Evolutionary conservation across 2,329 filamentous ascomycete species (phyloP).

Genomic region (Sphaerostilbella broomeana): DNA sequence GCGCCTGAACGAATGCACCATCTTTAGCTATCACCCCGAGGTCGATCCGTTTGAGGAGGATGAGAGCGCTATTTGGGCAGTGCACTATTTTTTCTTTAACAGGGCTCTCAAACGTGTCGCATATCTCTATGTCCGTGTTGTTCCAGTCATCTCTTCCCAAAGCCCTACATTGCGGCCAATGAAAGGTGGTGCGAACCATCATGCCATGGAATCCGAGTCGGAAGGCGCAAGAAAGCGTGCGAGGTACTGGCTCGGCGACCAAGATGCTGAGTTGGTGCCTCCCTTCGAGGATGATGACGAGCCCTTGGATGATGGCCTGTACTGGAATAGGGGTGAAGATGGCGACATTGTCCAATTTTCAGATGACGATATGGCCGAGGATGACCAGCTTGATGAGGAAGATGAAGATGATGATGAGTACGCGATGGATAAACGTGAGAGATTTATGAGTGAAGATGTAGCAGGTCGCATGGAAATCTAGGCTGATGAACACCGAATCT

Average conservation of each 20-base stretch:
- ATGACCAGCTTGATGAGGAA: slow-evolving; percentile 36
- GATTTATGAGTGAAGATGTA: slow-evolving; percentile 57
- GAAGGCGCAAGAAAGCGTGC: slow-evolving; percentile 59
- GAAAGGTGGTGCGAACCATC: slow-evolving; percentile 23
- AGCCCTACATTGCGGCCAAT: slow-evolving; percentile 43
- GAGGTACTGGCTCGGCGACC: slow-evolving; percentile 79
- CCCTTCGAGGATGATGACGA: slow-evolving; percentile 43
- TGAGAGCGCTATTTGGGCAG: slow-evolving; percentile 87
- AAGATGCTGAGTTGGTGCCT: slow-evolving; percentile 42
- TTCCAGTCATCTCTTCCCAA: slow-evolving; percentile 65
- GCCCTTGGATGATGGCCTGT: slow-evolving; percentile 42
- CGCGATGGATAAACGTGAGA: slow-evolving; percentile 40
- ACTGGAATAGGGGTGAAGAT: slow-evolving; percentile 54
- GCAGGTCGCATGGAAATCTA: slow-evolving; percentile 58
- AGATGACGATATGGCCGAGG: slow-evolving; percentile 38
- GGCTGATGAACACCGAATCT: too few relatives aligned
- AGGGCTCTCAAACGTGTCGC: slow-evolving; percentile 85
- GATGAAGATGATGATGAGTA: slow-evolving; percentile 37
- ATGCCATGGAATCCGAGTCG: slow-evolving; percentile 27
- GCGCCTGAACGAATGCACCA: slow-evolving; percentile 78
- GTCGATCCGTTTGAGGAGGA: slow-evolving; percentile 89
- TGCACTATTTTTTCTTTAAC: slow-evolving; percentile 98
- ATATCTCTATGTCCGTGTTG: slow-evolving; percentile 87
- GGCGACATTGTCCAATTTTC: slow-evolving; percentile 49
- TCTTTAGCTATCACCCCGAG: slow-evolving; percentile 84